phyloP scores from a whole-genome alignment of 768 basidiomycete species.

The Clavulina sp. region DNA sequence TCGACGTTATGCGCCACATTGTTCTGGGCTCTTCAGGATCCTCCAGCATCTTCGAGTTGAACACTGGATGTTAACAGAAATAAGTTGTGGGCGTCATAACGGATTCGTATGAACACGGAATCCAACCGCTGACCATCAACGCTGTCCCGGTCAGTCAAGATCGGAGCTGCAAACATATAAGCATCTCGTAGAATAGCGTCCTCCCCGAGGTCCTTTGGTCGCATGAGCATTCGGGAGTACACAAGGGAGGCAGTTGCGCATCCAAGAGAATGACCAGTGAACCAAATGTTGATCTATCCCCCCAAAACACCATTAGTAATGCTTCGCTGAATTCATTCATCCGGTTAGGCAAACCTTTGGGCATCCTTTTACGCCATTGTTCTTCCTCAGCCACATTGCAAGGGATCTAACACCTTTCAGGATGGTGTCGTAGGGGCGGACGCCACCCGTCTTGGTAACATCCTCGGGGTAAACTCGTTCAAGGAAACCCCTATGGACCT shows the following conservation, averaged over 20 bases:
- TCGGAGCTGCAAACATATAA: conserved; percentile 7
- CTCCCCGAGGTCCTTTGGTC: conserved; percentile 3
- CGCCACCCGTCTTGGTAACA: background rate
- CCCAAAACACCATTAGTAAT: background rate
- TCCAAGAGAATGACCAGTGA: conserved; percentile 11
- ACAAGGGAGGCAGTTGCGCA: conserved; percentile 9
- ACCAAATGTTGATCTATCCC: conserved; percentile 1
- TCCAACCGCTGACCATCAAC: background rate
- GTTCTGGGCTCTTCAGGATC: conserved; percentile 5
- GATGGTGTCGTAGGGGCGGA: conserved; percentile 9
- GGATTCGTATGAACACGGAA: too few species aligned
- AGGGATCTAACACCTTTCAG: conserved; percentile 5
- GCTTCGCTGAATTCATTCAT: background rate
- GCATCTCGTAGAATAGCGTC: conserved; percentile 7
- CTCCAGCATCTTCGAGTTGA: conserved; percentile 2
- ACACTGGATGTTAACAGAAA: too few species aligned
- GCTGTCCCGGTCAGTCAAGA: conserved; percentile 3
- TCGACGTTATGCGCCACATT: conserved; percentile 7
- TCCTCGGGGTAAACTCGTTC: conserved; percentile 1
- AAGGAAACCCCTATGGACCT: conserved; percentile 10
- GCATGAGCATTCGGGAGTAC: conserved; percentile 2
- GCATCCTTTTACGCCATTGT: background rate
- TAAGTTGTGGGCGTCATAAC: background rate
- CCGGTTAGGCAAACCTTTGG: conserved; percentile 7
- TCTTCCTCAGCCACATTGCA: conserved; percentile 4